These are phyloP conservation scores for Solanum appendiculatum DNA, from an alignment of 257 asterid genomes.

Conservation along the genomic window DNA sequence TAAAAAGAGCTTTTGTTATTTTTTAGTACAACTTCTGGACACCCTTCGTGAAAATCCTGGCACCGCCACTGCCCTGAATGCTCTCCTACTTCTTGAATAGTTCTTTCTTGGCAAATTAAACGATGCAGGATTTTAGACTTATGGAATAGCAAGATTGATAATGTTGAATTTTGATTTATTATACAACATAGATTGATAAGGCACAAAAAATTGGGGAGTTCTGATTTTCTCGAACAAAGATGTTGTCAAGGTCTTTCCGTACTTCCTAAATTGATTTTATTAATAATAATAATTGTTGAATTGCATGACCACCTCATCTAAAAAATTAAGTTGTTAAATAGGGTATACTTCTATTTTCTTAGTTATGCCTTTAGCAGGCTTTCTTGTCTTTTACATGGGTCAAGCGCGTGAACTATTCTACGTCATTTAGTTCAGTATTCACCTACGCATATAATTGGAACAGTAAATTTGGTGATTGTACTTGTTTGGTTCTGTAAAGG, in stretches of 20 bases:
- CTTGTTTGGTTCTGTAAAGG: background rate
- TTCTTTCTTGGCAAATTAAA: background rate
- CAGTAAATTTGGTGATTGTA: background rate
- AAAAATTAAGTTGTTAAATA: background rate
- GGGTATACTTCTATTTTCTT: background rate
- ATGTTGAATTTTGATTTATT: background rate
- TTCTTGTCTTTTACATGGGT: background rate
- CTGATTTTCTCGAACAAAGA: background rate
- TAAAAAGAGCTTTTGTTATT: too few species aligned
- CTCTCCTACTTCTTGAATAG: background rate
- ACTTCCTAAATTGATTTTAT: background rate
- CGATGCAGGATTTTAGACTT: background rate
- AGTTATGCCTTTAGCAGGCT: background rate
- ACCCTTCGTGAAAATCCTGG: too few species aligned
- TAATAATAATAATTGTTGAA: background rate
- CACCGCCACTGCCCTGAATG: too few species aligned
- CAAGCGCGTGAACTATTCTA: background rate
- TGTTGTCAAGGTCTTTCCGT: background rate
- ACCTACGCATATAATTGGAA: background rate
- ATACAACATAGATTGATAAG: background rate
- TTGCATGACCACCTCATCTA: background rate
- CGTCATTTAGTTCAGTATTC: background rate
- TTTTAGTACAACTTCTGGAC: too few species aligned
- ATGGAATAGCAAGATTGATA: background rate
- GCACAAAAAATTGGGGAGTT: background rate